Evolutionary conservation across 2,329 filamentous ascomycete species (phyloP), one percentile per base, ranked within the genome.

Genomic region (Fusarium globosum): DNA sequence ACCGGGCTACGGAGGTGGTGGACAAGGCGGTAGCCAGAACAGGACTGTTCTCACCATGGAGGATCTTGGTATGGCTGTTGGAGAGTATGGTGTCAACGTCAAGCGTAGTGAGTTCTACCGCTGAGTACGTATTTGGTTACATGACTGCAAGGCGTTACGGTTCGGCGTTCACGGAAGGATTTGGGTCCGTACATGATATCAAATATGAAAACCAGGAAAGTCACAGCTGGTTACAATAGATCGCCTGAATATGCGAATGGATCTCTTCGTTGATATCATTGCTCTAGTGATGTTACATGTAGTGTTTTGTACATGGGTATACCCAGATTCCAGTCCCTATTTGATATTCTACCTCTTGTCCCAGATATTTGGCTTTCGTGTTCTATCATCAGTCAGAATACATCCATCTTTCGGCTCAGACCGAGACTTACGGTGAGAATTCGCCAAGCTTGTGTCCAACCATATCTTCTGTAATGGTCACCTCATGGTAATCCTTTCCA

Each of bases 101-200:
- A 98, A 97, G 90, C 89, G 96, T 73, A 95, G 96, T 80, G 96
- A 99, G 85, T 99, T 98, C 81, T 99, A 99, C 82, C 89, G 95
- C 78, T 98, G 77, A 79, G 26, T 23, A 26, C n/a, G 28, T 45
- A 65, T 56, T 52, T 53, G 42, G 56, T 49, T 68, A 69, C 48
- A 71, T 69, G 62, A 51, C 61, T 66, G 61, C 64, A 67, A 63
- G 77, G 76, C 69, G 76, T 77, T 79, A 51, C 52, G 71, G 63
- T 71, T 71, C 42, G 75, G 76, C 73, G 74, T 76, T 76, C 48
- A 72, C 56, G 72, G 70, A 67, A 53, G 48, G 55, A 28, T 48
- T 26, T 62, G 51, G 71, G 49, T 58, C 61, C 51, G 11, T 52
- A 42, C 28, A 68, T 64, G 68, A 74, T 72, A 71, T 77, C 71